phyloP scores from a whole-genome alignment of 202 grass and related monocot genomes.

The Zoysia matrella region DNA sequence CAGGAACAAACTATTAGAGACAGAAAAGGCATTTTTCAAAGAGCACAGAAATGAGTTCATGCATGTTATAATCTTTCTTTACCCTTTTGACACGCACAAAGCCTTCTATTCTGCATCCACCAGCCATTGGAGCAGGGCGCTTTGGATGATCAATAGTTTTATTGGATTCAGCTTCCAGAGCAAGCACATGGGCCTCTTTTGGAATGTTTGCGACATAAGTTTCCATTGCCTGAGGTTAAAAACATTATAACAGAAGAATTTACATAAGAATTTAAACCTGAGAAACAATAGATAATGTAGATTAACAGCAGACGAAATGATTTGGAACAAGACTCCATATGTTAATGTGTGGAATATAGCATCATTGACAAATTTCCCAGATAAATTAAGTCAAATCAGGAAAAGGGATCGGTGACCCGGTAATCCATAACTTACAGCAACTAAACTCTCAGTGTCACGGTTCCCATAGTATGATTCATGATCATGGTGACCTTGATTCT shows the following conservation, averaged over 20 bases:
- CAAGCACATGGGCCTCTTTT: slow-evolving; percentile 69
- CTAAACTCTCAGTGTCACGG: slow-evolving; percentile 97
- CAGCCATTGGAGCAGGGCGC: slow-evolving; percentile 84
- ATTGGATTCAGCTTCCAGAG: slow-evolving; percentile 76
- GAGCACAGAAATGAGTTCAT: neutral
- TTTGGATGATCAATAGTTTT: slow-evolving; percentile 73
- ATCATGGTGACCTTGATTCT: slow-evolving; percentile 93
- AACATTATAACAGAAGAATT: slow-evolving; percentile 41
- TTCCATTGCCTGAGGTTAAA: slow-evolving; percentile 89
- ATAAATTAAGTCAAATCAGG: slow-evolving; percentile 16
- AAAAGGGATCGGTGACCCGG: slow-evolving; percentile 35
- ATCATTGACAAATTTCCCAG: neutral
- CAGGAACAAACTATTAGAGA: slow-evolving; percentile 35
- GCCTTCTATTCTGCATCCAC: slow-evolving; percentile 95
- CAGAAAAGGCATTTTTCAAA: slow-evolving; percentile 1
- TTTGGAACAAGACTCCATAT: neutral
- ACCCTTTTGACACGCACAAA: slow-evolving; percentile 98
- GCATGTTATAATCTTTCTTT: slow-evolving; percentile 9
- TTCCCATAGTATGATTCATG: slow-evolving; percentile 99
- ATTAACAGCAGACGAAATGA: neutral
- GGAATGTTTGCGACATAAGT: slow-evolving; percentile 77
- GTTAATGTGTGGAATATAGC: slow-evolving; percentile 19
- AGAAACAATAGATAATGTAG: neutral
- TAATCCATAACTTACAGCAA: slow-evolving; percentile 70
- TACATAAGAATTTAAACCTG: slow-evolving; percentile 6